Base-by-base conservation (phyloP, 2,329 filamentous ascomycete species). In the Ophiostoma sp. region DNA sequence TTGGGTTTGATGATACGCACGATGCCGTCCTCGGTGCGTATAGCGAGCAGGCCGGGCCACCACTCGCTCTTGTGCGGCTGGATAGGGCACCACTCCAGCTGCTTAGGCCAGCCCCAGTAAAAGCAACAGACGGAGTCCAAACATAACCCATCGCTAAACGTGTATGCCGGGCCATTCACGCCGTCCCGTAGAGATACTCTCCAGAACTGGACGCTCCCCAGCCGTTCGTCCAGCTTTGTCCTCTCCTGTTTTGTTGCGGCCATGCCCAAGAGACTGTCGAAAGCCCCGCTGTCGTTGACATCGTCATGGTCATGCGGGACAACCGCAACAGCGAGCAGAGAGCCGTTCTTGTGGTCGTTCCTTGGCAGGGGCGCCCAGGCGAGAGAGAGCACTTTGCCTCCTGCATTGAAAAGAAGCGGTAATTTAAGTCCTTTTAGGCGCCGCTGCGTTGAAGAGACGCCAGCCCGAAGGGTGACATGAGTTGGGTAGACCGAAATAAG, bases 11-110 rank as follows among this genome's bases (percentile, higher is more conserved):
- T 75, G 8, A 90, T 79, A 36, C 85, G 83, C 0, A 88, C 83
- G 17, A 81, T 83, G 0, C 87, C 87, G 75, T 89, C 86, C 0
- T 82, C 82, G 55, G 84, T 87, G 2, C 90, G 80, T 0, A 88
- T 79, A 1, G 85, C 87, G 33, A 89, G 76, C 76, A 87, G 61
- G 61, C 84, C 80, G 74, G 59, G 31, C 17, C n/a, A 15, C 3
- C 57, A 12, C 28, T 22, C 39, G 1, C 79, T 77, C 3, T 76
- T 75, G 1, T 78, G 76, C 25, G 83, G 77, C 3, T 81, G 79
- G 0, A 85, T 80, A 0, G 87, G 87, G 72, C 86, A 88, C 87
- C 88, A 90, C 74, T 83, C 83, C 39, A 89, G 79, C 42, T 85
- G 83, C 73, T 81, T 83, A 1, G 83, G 84, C 55, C 87, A 83